Percentiles rank a stretch among this genome's conserved stretches.
Evolutionary conservation across 2,329 filamentous ascomycete genomes (phyloP).

Genomic region (Cladorrhinum sp.): DNA sequence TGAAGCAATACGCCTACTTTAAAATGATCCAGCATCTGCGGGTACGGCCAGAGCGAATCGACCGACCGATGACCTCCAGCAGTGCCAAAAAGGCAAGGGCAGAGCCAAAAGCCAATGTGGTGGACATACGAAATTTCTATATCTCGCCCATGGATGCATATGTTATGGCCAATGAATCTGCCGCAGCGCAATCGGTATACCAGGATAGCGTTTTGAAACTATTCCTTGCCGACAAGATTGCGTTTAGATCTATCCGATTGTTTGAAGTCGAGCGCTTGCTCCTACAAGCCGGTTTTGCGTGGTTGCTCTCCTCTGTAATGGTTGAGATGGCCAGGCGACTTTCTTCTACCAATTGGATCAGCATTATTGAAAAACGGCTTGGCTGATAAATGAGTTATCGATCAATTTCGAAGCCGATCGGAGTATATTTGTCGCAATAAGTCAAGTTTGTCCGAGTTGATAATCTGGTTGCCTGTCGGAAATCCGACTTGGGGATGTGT

Average conservation of each 20-base stretch:
- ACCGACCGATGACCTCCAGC: conserved; percentile 41
- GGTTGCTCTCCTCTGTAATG: conserved; percentile 28
- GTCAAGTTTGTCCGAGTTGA: neutral
- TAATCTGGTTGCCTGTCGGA: no score
- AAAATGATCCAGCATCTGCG: conserved; percentile 45
- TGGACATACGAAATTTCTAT: conserved; percentile 47
- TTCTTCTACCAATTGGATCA: neutral
- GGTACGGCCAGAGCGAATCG: conserved; percentile 40
- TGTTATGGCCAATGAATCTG: conserved; percentile 37
- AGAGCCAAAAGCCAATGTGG: conserved; percentile 18
- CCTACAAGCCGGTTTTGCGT: conserved; percentile 34
- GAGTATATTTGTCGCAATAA: neutral
- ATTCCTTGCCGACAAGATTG: conserved; percentile 44
- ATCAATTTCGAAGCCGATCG: neutral
- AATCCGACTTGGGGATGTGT: no score
- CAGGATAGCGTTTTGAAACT: conserved; percentile 38
- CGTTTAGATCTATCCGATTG: conserved; percentile 37
- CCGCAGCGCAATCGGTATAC: conserved; percentile 35
- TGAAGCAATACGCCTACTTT: conserved; percentile 42
- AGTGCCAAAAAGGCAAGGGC: conserved; percentile 18
- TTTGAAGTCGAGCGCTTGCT: conserved; percentile 35
- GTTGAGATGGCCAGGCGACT: neutral
- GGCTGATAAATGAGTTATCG: no score
- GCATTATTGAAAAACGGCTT: no score
- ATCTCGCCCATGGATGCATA: conserved; percentile 52